Base-by-base conservation (phyloP, 1,284 basidiomycete genomes). In the Boletellus sp. region DNA sequence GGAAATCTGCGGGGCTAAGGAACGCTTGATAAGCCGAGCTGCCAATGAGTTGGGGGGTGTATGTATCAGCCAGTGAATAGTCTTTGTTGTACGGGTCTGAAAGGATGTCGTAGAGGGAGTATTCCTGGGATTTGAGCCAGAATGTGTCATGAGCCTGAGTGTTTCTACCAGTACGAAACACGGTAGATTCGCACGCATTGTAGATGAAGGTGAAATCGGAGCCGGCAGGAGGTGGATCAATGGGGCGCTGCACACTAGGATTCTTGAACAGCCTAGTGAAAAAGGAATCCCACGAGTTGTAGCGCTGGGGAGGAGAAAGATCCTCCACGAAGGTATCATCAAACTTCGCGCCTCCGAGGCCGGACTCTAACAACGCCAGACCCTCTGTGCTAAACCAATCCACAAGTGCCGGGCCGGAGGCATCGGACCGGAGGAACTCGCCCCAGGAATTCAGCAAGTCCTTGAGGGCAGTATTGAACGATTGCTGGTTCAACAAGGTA, bases 21-120 rank as follows among this genome's bases (percentile, higher is more conserved):
- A 77, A 82, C 0, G 74, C 77, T 57, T 83, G 82, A 57, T 75
- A 80, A 47, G 82, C 66, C 1, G 78, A 77, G 1, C 78, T 80
- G 2, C 76, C 78, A 2, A 71, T 61, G 52, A 81, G 81, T 32
- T 2, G 26, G 26, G 26, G 8, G 26, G 26, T 8, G 26, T 28
- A 28, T 28, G 10, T 8, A 2, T 28, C 26, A 28, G 26, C 26
- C 26, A 28, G 24, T 5, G 5, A 5, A 24, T 24, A 24, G 3
- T 28, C 26, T 8, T 11, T 11, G 24, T 26, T 26, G 24, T 26
- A 26, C 26, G 8, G 30, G 12, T 32, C 13, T 32, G 30, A 12
- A 32, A 74, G 64, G 54, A 74, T 69, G 49, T 72, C 59, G 38
- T 46, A 49, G 40, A 73, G 59, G 8, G 72, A 74, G 61, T 78